Evolutionary conservation across 495 filamentous ascomycete genomes (phyloP).

Genomic region (Bathelium albidoporum): DNA sequence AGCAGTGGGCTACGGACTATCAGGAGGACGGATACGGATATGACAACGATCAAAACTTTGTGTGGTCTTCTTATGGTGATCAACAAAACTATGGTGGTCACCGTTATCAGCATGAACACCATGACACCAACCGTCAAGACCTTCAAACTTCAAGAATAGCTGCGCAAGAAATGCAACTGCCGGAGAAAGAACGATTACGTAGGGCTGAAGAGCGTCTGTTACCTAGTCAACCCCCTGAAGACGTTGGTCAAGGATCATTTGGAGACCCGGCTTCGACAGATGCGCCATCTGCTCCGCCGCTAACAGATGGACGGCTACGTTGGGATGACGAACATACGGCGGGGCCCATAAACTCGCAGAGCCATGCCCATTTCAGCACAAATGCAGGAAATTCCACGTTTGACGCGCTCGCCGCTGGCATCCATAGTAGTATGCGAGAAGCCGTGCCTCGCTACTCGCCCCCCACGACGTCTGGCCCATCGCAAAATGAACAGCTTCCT

Average conservation of each 20-base stretch:
- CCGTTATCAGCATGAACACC: conserved; percentile 19
- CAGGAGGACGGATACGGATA: conserved; percentile 2
- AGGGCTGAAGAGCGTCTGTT: conserved; percentile 30
- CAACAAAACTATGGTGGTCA: conserved; percentile 10
- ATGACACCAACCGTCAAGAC: conserved; percentile 28
- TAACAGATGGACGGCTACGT: conserved; percentile 4
- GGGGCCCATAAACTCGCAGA: neutral
- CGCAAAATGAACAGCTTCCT: conserved; percentile 12
- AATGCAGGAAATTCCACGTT: neutral
- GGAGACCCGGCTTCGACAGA: neutral
- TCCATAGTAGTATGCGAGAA: neutral
- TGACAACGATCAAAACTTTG: neutral
- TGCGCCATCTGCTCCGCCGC: conserved; percentile 22
- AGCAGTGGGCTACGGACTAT: neutral
- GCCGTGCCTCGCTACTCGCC: neutral
- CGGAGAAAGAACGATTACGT: conserved; percentile 32
- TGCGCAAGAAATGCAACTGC: conserved; percentile 22
- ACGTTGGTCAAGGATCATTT: neutral
- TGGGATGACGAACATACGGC: neutral
- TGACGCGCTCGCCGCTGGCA: neutral
- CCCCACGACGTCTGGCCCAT: neutral
- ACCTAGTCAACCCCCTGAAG: conserved; percentile 29
- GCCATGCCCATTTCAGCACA: neutral
- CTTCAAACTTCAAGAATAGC: conserved; percentile 13
- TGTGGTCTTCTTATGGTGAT: conserved; percentile 30